Base-by-base conservation (phyloP, 2,329 filamentous ascomycete species). In the Fusarium irregulare region DNA sequence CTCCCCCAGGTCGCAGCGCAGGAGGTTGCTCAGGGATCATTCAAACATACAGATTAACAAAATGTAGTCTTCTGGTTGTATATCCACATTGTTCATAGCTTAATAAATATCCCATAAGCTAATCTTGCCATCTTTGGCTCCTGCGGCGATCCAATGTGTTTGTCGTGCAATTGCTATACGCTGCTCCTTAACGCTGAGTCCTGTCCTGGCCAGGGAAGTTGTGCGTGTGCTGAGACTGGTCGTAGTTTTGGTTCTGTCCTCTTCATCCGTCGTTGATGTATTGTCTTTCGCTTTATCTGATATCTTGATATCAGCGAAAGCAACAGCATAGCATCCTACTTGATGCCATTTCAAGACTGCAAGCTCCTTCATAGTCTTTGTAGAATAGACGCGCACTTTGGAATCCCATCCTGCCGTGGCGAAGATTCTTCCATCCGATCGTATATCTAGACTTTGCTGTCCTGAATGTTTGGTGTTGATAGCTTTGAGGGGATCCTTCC, bases 291-390 rank as follows among this genome's bases (percentile, higher is more conserved):
- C 14, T 37, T 66, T 53, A 14, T 55, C 49, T 20, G 58, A 68
- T 21, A 49, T 49, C 9, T 62, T 67, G 0, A 88, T 71, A 25
- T 80, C 75, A 2, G 88, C 90, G 82, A 98, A 97, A 1, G 89
- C 90, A 20, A 93, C 86, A 6, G 93, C 88, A 80, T 96, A 98
- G 70, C 93, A 94, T 2, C 94, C 94, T 32, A 92, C 91, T 72
- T 91, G 90, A 80, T 98, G 96, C 95, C 95, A 98, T 80, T 97
- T 97, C 68, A 98, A 82, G 57, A 98, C 93, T 0, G 95, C 96
- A 13, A 98, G 80, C 79, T 98, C 94, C 75, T 91, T 92, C 84
- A 98, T 86, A 0, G 89, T 92, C 79, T 91, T 93, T 48, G 86
- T 82, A 5, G 91, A 92, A 79, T 98, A 99, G 2, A 98, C 89